A percentile compares a stretch with the other conserved stretches of the same genome.
These are phyloP conservation scores for Wickerhamiella domercqiae DNA, from an alignment of 805 yeast genomes.

Conservation along the genomic window DNA sequence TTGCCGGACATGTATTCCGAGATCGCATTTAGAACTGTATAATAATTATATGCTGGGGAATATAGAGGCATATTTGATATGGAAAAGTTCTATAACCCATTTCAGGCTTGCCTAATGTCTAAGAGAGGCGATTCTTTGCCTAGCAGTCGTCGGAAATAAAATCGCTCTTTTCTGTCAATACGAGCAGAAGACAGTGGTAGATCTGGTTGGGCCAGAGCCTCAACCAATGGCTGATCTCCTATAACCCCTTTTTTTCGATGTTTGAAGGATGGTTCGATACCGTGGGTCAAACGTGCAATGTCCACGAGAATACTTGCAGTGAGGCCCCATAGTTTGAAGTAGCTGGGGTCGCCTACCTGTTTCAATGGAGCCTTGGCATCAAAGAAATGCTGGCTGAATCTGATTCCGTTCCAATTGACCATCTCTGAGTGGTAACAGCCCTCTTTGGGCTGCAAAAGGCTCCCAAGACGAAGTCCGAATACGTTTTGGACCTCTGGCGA, in stretches of 20 bases:
- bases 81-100: too few relatives aligned
- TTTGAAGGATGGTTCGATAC: slow-evolving; percentile 21
- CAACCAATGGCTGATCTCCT: slow-evolving; percentile 22
- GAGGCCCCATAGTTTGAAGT: slow-evolving; percentile 28
- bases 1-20: too few relatives aligned
- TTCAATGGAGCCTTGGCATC: slow-evolving; percentile 17
- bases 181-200: not conserved
- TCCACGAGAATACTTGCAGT: slow-evolving; percentile 29
- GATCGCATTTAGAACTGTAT: too few relatives aligned
- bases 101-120: too few relatives aligned
- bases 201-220: slow-evolving; percentile 12
- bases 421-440: slow-evolving; percentile 16
- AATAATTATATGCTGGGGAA: too few relatives aligned
- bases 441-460: slow-evolving; percentile 15
- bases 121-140: not conserved
- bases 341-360: slow-evolving; percentile 20
- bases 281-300: slow-evolving; percentile 24
- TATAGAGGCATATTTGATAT: too few relatives aligned
- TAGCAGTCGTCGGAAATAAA: not conserved
- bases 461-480: slow-evolving; percentile 18
- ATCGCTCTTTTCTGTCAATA: not conserved
- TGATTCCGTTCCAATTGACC: slow-evolving; percentile 24
- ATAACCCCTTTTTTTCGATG: slow-evolving; percentile 17
- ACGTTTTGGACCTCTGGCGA: slow-evolving; percentile 23
- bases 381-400: slow-evolving; percentile 23